Evolutionary conservation across 176 grass and related monocot species (phyloP), one percentile per base, ranked within the genome.

Genomic region (Juncus effusus): DNA sequence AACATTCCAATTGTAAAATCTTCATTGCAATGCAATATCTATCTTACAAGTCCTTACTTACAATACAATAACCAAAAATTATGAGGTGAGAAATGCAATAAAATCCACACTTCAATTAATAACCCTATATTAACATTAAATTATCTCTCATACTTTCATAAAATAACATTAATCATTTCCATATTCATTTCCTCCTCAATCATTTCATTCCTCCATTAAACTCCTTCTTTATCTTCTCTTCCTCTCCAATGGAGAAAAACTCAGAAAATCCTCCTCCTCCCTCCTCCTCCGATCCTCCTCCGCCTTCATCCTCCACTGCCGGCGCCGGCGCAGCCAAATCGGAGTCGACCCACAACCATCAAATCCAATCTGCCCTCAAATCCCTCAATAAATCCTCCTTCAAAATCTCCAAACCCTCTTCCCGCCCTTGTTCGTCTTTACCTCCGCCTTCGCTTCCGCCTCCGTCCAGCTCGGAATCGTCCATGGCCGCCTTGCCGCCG

Each of bases 391-490:
- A 83, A 60, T 38, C 90, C 16, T 95, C 90, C 67, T 89, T 89
- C 86, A 95, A 95, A 83, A 95, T 95, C 90, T 89, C 90, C 16
- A 95, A 89, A 76, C 85, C 68, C 42, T 54, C 77, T 3, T 61
- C 77, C 0, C 61, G 77, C 19, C 47, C 62, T 16, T 44, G 72
- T 2, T 3, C 81, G 1, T 56, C 81, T 4, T 28, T 28, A 28
- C 56, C 80, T 16, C 54, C 75, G 10, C 59, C 64, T 40, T 16
- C 80, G 1, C 66, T 68, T 16, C 80, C 70, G 28, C 54, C 79
- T 19, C 5, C 70, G 7, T 11, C 51, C 14, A 0, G 63, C 63
- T 3, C 49, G 54, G 28, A 13, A 69, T 36, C 53, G 42, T 51
- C 58, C 37, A 63, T 2, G 6, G 35, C 4, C 62, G 13, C 75